Percentiles rank a stretch among this genome's conserved stretches.
phyloP scores from a whole-genome alignment of 2,329 filamentous ascomycete species.

The Neoarthrinium moseri region DNA sequence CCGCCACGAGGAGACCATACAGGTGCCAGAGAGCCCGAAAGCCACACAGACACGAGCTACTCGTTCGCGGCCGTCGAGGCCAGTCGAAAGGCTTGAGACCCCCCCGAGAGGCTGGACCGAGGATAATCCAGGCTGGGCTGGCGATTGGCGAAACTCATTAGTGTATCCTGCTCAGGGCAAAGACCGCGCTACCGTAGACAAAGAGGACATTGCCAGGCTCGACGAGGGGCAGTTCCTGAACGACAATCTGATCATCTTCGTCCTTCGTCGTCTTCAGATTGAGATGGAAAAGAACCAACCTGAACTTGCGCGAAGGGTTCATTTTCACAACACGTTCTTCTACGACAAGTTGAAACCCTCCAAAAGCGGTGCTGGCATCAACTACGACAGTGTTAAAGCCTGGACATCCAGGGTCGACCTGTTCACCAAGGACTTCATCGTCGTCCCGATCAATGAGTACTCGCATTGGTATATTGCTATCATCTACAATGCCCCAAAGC shows the following conservation, averaged over 20 bases:
- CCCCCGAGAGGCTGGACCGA: slow-evolving; percentile 45
- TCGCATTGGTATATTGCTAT: slow-evolving; percentile 94
- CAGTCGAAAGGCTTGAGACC: not conserved
- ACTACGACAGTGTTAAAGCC: slow-evolving; percentile 79
- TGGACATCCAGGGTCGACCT: slow-evolving; percentile 89
- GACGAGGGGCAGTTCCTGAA: slow-evolving; percentile 87
- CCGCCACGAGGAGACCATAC: not conserved
- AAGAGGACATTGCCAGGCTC: slow-evolving; percentile 71
- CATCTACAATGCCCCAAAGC: slow-evolving; percentile 79
- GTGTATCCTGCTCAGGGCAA: slow-evolving; percentile 59
- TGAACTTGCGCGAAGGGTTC: slow-evolving; percentile 62
- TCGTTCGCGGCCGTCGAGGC: not conserved
- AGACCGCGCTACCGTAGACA: slow-evolving; percentile 65
- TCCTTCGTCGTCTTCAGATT: slow-evolving; percentile 71
- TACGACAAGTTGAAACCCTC: slow-evolving; percentile 71
- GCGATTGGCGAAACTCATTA: slow-evolving; percentile 56
- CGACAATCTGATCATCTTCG: slow-evolving; percentile 89
- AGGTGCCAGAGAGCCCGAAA: not conserved
- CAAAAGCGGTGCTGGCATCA: slow-evolving; percentile 58
- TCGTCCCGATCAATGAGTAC: slow-evolving; percentile 88
- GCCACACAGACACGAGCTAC: not conserved
- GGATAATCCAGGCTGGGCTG: slow-evolving; percentile 49
- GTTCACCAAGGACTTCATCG: slow-evolving; percentile 81
- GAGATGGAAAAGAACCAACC: slow-evolving; percentile 54
- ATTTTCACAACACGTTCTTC: slow-evolving; percentile 93